Conservation (phyloP, 176 grass and related monocot species). For the Avena eriantha region DNA sequence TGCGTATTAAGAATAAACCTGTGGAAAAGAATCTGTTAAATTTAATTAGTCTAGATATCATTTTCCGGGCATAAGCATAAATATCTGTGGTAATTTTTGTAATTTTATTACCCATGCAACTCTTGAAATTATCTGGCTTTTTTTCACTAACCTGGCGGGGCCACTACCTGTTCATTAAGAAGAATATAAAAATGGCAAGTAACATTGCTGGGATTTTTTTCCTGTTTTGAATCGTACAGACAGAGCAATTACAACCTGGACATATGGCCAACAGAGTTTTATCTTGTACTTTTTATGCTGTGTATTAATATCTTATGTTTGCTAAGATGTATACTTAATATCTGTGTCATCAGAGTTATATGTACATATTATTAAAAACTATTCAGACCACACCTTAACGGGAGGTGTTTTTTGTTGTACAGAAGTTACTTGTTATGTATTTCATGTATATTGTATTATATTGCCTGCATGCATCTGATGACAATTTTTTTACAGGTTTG, state of each 20-base stretch:
- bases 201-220: neutral
- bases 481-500: constrained; percentile 69
- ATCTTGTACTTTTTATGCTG: constrained; percentile 5
- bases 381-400: neutral
- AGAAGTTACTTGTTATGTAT: neutral
- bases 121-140: neutral
- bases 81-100: neutral
- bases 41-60: neutral
- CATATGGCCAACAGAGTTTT: neutral
- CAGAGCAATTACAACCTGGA: neutral
- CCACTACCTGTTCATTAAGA: neutral
- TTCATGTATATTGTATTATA: constrained; percentile 16
- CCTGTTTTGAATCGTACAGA: neutral
- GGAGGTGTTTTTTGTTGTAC: neutral
- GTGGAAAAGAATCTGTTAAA: constrained; percentile 15
- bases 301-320: neutral
- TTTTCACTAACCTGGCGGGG: neutral
- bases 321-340: neutral
- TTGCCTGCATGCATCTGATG: constrained; percentile 13
- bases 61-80: neutral
- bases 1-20: neutral
- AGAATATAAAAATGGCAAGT: neutral
- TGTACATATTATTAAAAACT: neutral
- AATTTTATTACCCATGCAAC: too few relatives aligned
- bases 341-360: neutral